These are phyloP conservation scores for Scedosporium boydii DNA, from an alignment of 2,329 filamentous ascomycete species.

Conservation along the genomic window DNA sequence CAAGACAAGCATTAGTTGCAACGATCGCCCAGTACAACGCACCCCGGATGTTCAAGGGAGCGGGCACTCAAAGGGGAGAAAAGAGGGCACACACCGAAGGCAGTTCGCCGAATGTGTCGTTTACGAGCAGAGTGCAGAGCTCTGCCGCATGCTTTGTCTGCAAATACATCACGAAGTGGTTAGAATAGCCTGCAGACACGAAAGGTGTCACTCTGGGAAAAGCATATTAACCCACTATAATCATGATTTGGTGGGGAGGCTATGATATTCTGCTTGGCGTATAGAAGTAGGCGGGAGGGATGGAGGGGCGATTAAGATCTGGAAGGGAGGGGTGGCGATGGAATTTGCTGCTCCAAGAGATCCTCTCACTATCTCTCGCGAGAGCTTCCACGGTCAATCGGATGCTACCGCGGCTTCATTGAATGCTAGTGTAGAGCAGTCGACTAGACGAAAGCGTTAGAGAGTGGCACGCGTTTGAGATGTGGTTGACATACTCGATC, in stretches of 20 bases:
- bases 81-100: constrained; percentile 60
- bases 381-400: constrained; percentile 43
- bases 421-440: constrained; percentile 17
- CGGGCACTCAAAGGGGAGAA: background rate
- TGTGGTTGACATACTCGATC: background rate
- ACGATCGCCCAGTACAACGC: no score
- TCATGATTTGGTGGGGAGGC: constrained; percentile 16
- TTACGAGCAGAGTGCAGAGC: constrained; percentile 81
- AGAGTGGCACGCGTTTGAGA: background rate
- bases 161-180: background rate
- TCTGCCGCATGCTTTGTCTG: constrained; percentile 69
- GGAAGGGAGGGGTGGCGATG: constrained; percentile 3
- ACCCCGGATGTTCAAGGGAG: no score
- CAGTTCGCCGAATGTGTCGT: constrained; percentile 84
- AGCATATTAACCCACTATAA: constrained; percentile 20
- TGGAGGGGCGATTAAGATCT: constrained; percentile 14
- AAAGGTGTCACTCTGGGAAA: background rate
- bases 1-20: background rate
- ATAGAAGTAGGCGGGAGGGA: constrained; percentile 1
- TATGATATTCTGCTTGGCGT: background rate
- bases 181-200: background rate
- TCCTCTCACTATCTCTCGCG: constrained; percentile 64
- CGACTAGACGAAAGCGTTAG: constrained; percentile 7
- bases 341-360: constrained; percentile 60
- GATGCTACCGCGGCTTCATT: constrained; percentile 61